These are phyloP conservation scores for Inosperma sp. DNA, from an alignment of 768 basidiomycete genomes.

Conservation along the genomic window DNA sequence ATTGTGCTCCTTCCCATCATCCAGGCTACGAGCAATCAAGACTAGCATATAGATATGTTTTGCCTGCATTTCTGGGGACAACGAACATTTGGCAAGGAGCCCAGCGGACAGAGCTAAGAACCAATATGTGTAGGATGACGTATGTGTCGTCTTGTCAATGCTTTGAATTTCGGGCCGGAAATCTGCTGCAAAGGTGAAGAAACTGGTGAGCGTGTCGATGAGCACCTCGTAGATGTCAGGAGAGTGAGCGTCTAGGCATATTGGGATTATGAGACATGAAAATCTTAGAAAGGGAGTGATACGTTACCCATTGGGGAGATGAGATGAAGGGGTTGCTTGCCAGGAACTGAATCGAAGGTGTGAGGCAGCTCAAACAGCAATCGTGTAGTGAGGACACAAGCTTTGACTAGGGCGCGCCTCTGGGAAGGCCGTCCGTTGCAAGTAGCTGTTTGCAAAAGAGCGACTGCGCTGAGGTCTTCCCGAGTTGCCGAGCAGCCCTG, in stretches of 20 bases:
- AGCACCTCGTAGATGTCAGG: slow-evolving; percentile 4
- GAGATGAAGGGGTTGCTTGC: slow-evolving; percentile 9
- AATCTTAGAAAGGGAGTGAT: neutral
- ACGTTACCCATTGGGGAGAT: slow-evolving; percentile 11
- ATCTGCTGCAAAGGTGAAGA: slow-evolving; percentile 9
- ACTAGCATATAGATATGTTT: slow-evolving; percentile 7
- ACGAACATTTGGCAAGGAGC: neutral
- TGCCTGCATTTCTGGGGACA: slow-evolving; percentile 3
- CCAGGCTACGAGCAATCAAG: neutral
- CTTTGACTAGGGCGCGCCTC: slow-evolving; percentile 1
- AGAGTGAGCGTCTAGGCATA: slow-evolving; percentile 2
- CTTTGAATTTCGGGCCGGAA: neutral
- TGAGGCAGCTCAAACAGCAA: slow-evolving; percentile 10
- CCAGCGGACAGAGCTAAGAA: slow-evolving; percentile 5
- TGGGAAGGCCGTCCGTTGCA: slow-evolving; percentile 1
- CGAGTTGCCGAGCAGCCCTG: neutral
- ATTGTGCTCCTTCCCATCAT: neutral
- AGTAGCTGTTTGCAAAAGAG: slow-evolving; percentile 7
- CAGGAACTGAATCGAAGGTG: slow-evolving; percentile 4
- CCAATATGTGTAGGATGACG: slow-evolving; percentile 7
- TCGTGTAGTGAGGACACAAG: slow-evolving; percentile 3
- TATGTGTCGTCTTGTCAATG: slow-evolving; percentile 3
- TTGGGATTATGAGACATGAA: neutral
- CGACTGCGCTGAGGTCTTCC: slow-evolving; percentile 2
- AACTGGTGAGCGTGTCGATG: slow-evolving; percentile 5